Base-by-base conservation (phyloP, 2,329 filamentous ascomycete genomes). In the Fusarium multiceps region DNA sequence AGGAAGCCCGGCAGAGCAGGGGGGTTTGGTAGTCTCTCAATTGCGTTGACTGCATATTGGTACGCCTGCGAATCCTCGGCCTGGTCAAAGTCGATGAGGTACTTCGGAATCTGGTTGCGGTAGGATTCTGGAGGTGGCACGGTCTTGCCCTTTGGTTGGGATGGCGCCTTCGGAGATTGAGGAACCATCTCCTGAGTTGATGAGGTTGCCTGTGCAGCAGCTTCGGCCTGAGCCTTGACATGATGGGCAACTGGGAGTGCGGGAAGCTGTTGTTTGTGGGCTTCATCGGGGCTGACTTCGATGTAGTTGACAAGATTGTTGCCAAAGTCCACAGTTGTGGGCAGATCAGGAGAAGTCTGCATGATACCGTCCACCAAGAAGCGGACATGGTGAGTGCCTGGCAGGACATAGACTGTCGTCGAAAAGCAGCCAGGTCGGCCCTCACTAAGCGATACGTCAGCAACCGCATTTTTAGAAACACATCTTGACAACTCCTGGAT, bases 241-340 rank as follows among this genome's bases (percentile, higher is more conserved):
- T 78, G 70, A 18, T 80, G 76, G 43, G 80, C 73, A 16, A 75
- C 73, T 18, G 79, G 76, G 46, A 76, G 78, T 7, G 77, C 72
- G 23, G 78, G 68, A 21, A 73, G 59, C 25, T 72, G 74, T 30
- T 73, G 66, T 49, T 79, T 70, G 23, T 74, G 69, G 30, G 90
- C 81, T 75, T 94, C 91, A 59, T 94, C 91, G 37, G 93, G 89
- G 74, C 88, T 93, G 67, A 98, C 92, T 82, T 99, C 96, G 76
- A 99, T 93, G 79, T 98, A 99, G 82, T 99, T 99, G 81, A 99
- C 95, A 20, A 99, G 86, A 78, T 97, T 97, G 82, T 98, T 98
- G 70, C 94, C 97, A 79, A 97, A 98, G 79, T 99, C 96, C 62
- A 99, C 96, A 3, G 96, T 97, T 0, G 96, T 98, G 16, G 96